Conservation (phyloP, 2,329 filamentous ascomycete genomes). For the Colletotrichum camelliae region DNA sequence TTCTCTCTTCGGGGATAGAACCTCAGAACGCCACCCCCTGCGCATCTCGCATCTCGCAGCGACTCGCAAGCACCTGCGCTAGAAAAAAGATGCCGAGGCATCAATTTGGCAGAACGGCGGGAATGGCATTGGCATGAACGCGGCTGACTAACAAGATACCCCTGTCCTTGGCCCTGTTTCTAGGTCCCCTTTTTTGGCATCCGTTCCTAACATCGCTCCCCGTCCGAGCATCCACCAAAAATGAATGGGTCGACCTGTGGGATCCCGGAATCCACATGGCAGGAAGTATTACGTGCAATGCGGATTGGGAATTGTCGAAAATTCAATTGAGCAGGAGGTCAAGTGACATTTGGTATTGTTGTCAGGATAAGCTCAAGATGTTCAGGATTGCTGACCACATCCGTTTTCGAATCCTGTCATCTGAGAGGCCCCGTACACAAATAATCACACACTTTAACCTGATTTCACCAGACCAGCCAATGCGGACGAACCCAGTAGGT, state of each 20-base stretch:
- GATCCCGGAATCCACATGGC: not conserved
- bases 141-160: not conserved
- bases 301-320: not conserved
- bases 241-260: not conserved
- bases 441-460: not conserved
- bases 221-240: not conserved
- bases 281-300: not conserved
- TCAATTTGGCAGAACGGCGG: not conserved
- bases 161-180: not conserved
- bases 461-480: not conserved
- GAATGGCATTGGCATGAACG: not conserved
- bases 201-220: not conserved
- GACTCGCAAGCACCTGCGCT: not conserved
- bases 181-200: not conserved
- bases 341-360: not conserved
- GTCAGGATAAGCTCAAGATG: not conserved
- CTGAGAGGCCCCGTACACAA: not conserved
- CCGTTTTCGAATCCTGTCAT: not conserved
- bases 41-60: not conserved
- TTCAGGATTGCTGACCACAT: not conserved
- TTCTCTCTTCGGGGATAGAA: not conserved
- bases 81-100: conserved; percentile 10
- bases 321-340: not conserved
- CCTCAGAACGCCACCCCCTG: not conserved
- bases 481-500: not conserved